Percentiles rank a stretch among this genome's conserved stretches.
Evolutionary conservation across 1,284 basidiomycete genomes (phyloP).

Genomic region (Heterobasidion irregulare): DNA sequence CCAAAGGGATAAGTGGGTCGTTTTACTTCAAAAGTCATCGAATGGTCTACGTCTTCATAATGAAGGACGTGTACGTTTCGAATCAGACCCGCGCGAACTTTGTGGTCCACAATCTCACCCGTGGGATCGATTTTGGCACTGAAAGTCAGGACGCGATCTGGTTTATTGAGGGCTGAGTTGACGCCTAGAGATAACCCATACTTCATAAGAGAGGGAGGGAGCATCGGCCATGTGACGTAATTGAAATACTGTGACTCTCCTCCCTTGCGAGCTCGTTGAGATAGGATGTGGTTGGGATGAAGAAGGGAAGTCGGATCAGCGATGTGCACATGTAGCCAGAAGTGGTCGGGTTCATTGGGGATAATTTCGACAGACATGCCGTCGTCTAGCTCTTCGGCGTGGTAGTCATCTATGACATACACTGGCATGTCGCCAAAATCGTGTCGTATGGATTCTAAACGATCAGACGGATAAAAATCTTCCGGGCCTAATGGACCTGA

Average conservation of each 20-base stretch:
- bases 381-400: constrained; percentile 90
- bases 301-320: constrained; percentile 88
- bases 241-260: constrained; percentile 55
- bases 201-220: constrained; percentile 48
- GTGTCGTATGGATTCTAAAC: constrained; percentile 61
- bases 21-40: constrained; percentile 34
- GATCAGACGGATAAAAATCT: constrained; percentile 51
- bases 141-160: constrained; percentile 69
- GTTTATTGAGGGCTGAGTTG: constrained; percentile 24
- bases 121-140: constrained; percentile 60
- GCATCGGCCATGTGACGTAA: constrained; percentile 61
- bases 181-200: constrained; percentile 51
- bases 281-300: constrained; percentile 57
- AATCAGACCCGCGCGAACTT: constrained; percentile 66
- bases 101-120: constrained; percentile 67
- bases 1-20: constrained; percentile 38
- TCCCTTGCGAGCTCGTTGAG: constrained; percentile 44
- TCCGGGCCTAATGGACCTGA: constrained; percentile 37
- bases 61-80: constrained; percentile 58
- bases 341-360: constrained; percentile 42
- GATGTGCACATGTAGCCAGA: constrained; percentile 90
- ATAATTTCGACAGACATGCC: constrained; percentile 78
- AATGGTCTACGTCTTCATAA: constrained; percentile 65
- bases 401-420: constrained; percentile 83
- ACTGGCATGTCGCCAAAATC: constrained; percentile 83